phyloP scores from a whole-genome alignment of 768 basidiomycete genomes.

The Boletellus ananas region DNA sequence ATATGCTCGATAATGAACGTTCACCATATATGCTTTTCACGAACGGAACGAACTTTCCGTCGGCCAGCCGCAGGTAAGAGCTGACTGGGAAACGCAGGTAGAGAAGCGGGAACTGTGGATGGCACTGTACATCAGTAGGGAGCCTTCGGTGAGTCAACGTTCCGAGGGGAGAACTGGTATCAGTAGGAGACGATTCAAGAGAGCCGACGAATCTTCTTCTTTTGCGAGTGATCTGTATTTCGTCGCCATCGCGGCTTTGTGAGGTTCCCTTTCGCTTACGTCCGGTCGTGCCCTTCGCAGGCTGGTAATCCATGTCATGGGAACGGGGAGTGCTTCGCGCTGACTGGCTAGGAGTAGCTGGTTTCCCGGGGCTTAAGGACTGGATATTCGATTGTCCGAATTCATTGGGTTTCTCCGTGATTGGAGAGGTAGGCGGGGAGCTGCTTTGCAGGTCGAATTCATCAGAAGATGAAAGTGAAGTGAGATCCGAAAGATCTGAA shows the following conservation, averaged over 20 bases:
- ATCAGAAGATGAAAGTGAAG: conserved; percentile 23
- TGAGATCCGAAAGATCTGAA: conserved; percentile 30
- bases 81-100: conserved; percentile 71
- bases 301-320: conserved; percentile 8
- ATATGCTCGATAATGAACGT: conserved; percentile 1
- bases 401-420: neutral
- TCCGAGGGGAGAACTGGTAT: neutral
- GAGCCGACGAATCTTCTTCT: conserved; percentile 1
- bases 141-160: conserved; percentile 42
- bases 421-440: conserved; percentile 22
- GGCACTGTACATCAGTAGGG: conserved; percentile 44
- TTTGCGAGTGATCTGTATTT: conserved; percentile 9
- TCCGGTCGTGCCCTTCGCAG: conserved; percentile 13
- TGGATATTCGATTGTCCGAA: neutral
- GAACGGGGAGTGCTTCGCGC: conserved; percentile 4
- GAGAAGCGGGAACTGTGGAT: conserved; percentile 52
- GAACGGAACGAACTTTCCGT: conserved; percentile 35
- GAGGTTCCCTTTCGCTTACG: conserved; percentile 18
- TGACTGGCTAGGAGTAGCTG: neutral
- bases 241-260: conserved; percentile 8
- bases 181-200: neutral
- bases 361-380: neutral
- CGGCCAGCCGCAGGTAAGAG: conserved; percentile 44
- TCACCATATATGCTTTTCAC: neutral
- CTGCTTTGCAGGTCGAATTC: conserved; percentile 4